phyloP scores from a whole-genome alignment of 306 rosid genomes.

The Inga oerstediana region DNA sequence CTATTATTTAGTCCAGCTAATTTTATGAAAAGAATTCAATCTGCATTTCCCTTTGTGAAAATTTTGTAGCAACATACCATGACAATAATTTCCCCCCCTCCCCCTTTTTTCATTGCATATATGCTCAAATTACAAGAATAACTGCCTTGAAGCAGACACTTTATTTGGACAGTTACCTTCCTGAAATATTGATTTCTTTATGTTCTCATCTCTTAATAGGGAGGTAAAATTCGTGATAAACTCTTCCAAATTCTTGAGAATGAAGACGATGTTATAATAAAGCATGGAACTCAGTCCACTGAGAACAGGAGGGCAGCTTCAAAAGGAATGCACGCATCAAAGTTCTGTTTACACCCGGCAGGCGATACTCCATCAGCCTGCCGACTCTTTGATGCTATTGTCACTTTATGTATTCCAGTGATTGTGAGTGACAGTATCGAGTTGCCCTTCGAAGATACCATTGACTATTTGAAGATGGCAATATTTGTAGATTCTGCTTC shows the following conservation, averaged over 20 bases:
- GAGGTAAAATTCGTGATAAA: conserved; percentile 87
- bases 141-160: conserved; percentile 8
- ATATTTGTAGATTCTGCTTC: conserved; percentile 71
- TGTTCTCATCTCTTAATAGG: conserved; percentile 46
- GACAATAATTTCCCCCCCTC: too few species aligned
- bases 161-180: not conserved
- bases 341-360: conserved; percentile 93
- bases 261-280: conserved; percentile 66
- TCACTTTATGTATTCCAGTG: conserved; percentile 91
- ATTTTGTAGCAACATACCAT: not conserved
- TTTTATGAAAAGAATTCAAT: not conserved
- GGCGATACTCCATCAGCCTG: conserved; percentile 99
- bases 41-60: conserved; percentile 6
- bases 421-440: conserved; percentile 79
- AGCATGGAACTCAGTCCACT: conserved; percentile 91
- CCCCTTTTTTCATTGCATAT: not conserved
- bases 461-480: conserved; percentile 84
- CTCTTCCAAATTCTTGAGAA: conserved; percentile 79
- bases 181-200: conserved; percentile 18
- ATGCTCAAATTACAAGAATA: conserved; percentile 5
- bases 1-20: not conserved
- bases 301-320: conserved; percentile 90
- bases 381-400: conserved; percentile 89
- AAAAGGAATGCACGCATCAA: conserved; percentile 90
- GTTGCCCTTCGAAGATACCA: conserved; percentile 88